A percentile compares a stretch with the other conserved stretches of the same genome.
Conservation (phyloP, 1,284 basidiomycete species). For the Moniliophthora roreri region DNA sequence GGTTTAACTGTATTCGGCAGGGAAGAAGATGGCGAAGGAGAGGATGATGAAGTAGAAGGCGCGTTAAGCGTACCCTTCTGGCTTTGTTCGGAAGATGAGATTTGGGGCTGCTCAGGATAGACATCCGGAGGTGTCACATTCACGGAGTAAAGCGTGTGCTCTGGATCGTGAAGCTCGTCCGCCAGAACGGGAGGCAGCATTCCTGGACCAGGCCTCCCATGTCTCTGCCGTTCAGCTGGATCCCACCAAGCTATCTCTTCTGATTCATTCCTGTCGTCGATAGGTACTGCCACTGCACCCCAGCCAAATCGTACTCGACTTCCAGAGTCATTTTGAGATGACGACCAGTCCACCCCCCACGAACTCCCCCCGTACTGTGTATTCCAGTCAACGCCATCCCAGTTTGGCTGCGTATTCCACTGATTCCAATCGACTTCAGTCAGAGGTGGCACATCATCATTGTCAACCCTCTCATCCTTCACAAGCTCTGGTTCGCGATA, state of each 20-base stretch:
- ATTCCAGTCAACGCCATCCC: constrained; percentile 1
- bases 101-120: constrained; percentile 14
- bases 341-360: background rate
- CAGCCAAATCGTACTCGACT: constrained; percentile 13
- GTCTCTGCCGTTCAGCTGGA: constrained; percentile 36
- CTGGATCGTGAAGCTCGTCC: constrained; percentile 63
- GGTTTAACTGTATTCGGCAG: constrained; percentile 27
- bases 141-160: constrained; percentile 69
- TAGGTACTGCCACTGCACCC: constrained; percentile 30
- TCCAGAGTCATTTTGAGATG: constrained; percentile 13
- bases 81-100: constrained; percentile 20
- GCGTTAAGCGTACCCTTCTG: constrained; percentile 11
- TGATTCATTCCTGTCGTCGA: constrained; percentile 53
- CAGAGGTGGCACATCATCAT: constrained; percentile 5
- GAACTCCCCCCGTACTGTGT: background rate
- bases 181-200: constrained; percentile 65
- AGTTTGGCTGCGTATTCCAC: background rate
- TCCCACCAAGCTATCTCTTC: constrained; percentile 75
- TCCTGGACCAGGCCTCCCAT: constrained; percentile 62
- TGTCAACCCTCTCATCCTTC: constrained; percentile 7
- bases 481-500: constrained; percentile 48
- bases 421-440: background rate
- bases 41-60: constrained; percentile 18
- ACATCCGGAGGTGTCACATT: constrained; percentile 38
- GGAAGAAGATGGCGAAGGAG: constrained; percentile 22